A percentile compares a stretch with the other conserved stretches of the same genome.
Conservation (phyloP, 1,284 basidiomycete genomes). For the Puccinia coronata region DNA sequence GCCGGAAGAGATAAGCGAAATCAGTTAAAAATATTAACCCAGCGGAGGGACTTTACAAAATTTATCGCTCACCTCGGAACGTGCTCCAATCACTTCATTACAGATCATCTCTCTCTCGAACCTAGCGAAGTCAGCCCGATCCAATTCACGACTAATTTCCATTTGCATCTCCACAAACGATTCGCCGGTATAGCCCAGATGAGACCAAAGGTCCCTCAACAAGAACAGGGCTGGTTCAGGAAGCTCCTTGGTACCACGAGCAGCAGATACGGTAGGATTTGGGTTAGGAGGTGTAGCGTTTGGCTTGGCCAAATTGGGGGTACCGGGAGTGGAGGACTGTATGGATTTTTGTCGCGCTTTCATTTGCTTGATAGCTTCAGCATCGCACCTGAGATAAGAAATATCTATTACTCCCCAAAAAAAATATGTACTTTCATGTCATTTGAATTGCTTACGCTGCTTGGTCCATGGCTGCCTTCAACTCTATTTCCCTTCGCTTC, state of each 20-base stretch:
- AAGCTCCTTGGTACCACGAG: constrained; percentile 31
- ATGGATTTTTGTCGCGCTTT: constrained; percentile 14
- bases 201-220: constrained; percentile 42
- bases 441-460: constrained; percentile 19
- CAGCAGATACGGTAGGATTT: constrained; percentile 7
- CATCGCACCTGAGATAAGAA: constrained; percentile 19
- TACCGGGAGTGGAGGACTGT: constrained; percentile 1
- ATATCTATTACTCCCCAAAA: constrained; percentile 9
- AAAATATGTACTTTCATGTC: neutral
- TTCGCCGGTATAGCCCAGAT: constrained; percentile 33
- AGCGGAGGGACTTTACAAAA: neutral
- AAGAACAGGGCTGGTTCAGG: constrained; percentile 36
- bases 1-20: neutral
- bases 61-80: constrained; percentile 15
- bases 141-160: constrained; percentile 44
- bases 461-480: constrained; percentile 40
- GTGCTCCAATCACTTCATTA: constrained; percentile 29
- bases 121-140: constrained; percentile 37
- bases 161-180: constrained; percentile 46
- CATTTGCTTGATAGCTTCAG: constrained; percentile 33
- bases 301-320: neutral
- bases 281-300: neutral
- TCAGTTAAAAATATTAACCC: neutral
- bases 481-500: constrained; percentile 37
- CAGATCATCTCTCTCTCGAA: constrained; percentile 47